Percentiles rank a stretch among this genome's conserved stretches.
phyloP scores from a whole-genome alignment of 257 asterid genomes.

The Solanum pinnatisectum region DNA sequence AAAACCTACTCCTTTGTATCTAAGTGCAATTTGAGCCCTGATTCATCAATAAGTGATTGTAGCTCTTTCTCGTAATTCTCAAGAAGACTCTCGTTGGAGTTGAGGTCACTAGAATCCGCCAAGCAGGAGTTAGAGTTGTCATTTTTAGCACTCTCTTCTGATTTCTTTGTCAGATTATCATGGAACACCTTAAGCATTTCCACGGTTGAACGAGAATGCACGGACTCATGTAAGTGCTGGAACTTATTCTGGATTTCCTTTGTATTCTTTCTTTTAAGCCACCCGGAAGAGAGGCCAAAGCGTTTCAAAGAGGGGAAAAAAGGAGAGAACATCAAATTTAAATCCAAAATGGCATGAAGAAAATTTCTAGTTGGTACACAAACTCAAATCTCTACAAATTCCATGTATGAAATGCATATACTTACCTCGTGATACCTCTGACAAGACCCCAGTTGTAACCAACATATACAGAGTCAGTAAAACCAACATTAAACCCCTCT shows the following conservation, averaged over 20 bases:
- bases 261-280: constrained; percentile 40
- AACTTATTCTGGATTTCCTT: constrained; percentile 49
- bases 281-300: constrained; percentile 48
- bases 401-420: not conserved
- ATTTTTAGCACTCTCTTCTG: constrained; percentile 5
- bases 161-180: constrained; percentile 26
- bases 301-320: constrained; percentile 26
- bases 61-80: constrained; percentile 29
- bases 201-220: constrained; percentile 35
- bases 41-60: constrained; percentile 36
- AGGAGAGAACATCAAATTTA: not conserved
- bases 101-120: constrained; percentile 12
- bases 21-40: constrained; percentile 29
- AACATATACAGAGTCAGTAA: constrained; percentile 42
- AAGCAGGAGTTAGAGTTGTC: not conserved
- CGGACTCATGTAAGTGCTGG: constrained; percentile 35
- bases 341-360: not conserved
- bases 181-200: constrained; percentile 49
- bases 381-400: not conserved
- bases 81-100: constrained; percentile 10
- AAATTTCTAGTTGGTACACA: not conserved
- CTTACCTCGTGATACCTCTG: constrained; percentile 72
- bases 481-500: constrained; percentile 75
- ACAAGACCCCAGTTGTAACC: constrained; percentile 70
- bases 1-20: not conserved